Base-by-base conservation (phyloP, 305 asterid species). In the Solanum aculeatissimum region DNA sequence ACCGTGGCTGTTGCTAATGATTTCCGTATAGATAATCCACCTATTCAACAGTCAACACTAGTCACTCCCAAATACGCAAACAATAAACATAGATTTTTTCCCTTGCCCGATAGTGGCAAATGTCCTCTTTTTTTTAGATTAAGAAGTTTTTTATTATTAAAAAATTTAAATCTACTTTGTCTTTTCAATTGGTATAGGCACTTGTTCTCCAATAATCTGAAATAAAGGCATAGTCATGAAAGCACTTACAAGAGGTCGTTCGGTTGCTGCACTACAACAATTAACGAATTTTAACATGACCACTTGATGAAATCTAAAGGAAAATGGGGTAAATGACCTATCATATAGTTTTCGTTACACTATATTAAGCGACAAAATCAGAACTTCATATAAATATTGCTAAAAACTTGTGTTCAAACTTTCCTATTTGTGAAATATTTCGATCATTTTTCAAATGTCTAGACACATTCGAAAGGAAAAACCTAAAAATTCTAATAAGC, bases 1-100 rank as follows among this genome's bases (percentile, higher is more conserved):
- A 75, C 27, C 25, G 40, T 49, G 81, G 81, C 45, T 18, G 42
- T 77, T 63, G 12, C 19, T 49, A 58, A 80, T 65, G 86, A 47
- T 60, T 0, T 63, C 83, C 85, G 74, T 83, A 55, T 89, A 80
- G 91, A 81, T 84, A 53, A 70, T 77, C 89, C 91, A 87, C 87
- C 83, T 23, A 86, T 27, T 18, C 16, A 47, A 47, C 71, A 84
- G n/a, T n/a, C n/a, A n/a, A n/a, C n/a, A n/a, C 35, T 71, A 42
- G 55, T 71, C n/a, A 45, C 55, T 49, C 16, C 23, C 80, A 63
- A 47, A 71, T 43, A 84, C 4, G 80, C 49, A 29, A 29, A 57
- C 9, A 53, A 66, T 27, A 19, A 47, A 11, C 19, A 77, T 5
- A 16, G 4, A 38, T 69, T 9, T 4, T 2, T 1, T 13, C 35